Base-by-base conservation (phyloP, 1,284 basidiomycete species). In the Trichosporon ovoides region DNA sequence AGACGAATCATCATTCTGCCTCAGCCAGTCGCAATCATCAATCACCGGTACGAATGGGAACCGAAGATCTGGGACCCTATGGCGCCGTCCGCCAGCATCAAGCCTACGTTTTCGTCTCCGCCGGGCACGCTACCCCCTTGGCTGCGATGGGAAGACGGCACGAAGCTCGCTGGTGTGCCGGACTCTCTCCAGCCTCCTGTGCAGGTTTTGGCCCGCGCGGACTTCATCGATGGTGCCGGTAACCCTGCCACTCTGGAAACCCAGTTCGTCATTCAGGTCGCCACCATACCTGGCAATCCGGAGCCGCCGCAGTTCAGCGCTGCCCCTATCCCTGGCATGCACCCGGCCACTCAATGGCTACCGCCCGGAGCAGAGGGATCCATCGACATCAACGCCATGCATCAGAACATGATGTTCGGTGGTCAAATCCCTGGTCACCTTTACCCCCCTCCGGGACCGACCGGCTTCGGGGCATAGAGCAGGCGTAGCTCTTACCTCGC, bases 41-140 rank as follows among this genome's bases (percentile, higher is more conserved):
- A 89, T 57, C 77, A 90, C n/a, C 82, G 82, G 53, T 97, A 92
- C 91, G 83, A 84, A 36, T 98, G 94, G 91, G 84, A 87, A 53
- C 91, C 96, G 37, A 87, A 90, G 61, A 87, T 98, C 52, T 98
- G 94, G 93, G 94, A 98, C 78, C 95, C 95, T 9, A 95, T 98
- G 77, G 87, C 87, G 31, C 86, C 88, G 10, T 85, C 88, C 60
- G 79, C 85, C 55, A 90, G 87, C 69, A 79, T 93, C 67, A 84
- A 87, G 57, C 89, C 95, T 33, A 63, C 57, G 2, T 97, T 88
- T 71, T 84, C 80, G 63, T 92, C 89, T 1, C 89, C 91, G 11
- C 56, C 68, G 3, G 75, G 74, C 18, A 81, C 79, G 50, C 81
- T 95, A 16, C 93, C 94, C 0, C 69, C 83, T 1, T 98, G 94